Percentiles rank a stretch among this genome's conserved stretches.
Evolutionary conservation across 306 rosid species (phyloP).

Genomic region (Betula pendula): DNA sequence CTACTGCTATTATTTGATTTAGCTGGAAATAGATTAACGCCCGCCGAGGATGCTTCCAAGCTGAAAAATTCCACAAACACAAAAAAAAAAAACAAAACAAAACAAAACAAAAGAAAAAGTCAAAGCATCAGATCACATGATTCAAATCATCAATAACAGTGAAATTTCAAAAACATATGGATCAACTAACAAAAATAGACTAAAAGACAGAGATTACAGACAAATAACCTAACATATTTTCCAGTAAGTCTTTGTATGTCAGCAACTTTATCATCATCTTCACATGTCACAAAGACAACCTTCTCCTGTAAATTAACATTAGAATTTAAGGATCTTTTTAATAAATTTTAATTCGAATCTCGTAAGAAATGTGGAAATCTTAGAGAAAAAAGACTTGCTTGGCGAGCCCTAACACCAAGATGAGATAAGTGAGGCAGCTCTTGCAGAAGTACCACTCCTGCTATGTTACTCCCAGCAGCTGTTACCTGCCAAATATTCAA

Average conservation of each 20-base stretch:
- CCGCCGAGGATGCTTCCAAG: constrained; percentile 77
- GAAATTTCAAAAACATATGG: constrained; percentile 24
- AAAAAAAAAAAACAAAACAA: constrained; percentile 15
- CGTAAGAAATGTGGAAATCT: constrained; percentile 9
- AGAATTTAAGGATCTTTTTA: constrained; percentile 13
- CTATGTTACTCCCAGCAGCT: constrained; percentile 86
- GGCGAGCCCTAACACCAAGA: constrained; percentile 98
- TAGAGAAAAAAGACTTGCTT: constrained; percentile 54
- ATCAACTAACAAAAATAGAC: constrained; percentile 22
- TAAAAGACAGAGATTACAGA: constrained; percentile 14
- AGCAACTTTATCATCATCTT: constrained; percentile 70
- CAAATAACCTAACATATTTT: constrained; percentile 60
- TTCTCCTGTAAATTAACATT: constrained; percentile 69
- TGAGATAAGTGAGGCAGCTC: constrained; percentile 99
- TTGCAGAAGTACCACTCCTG: constrained; percentile 82
- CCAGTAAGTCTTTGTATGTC: constrained; percentile 60
- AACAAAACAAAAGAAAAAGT: constrained; percentile 23
- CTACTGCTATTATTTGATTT: constrained; percentile 39
- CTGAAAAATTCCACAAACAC: constrained; percentile 43
- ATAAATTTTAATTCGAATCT: background rate
- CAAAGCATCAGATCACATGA: constrained; percentile 21
- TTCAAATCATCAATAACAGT: constrained; percentile 12
- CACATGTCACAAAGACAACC: constrained; percentile 92
- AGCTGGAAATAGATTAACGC: constrained; percentile 56
- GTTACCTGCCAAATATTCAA: constrained; percentile 65